Percentiles rank a stretch among this genome's conserved stretches.
These are phyloP conservation scores for Leccinum pellstonianum DNA, from an alignment of 768 basidiomycete species.

Conservation along the genomic window DNA sequence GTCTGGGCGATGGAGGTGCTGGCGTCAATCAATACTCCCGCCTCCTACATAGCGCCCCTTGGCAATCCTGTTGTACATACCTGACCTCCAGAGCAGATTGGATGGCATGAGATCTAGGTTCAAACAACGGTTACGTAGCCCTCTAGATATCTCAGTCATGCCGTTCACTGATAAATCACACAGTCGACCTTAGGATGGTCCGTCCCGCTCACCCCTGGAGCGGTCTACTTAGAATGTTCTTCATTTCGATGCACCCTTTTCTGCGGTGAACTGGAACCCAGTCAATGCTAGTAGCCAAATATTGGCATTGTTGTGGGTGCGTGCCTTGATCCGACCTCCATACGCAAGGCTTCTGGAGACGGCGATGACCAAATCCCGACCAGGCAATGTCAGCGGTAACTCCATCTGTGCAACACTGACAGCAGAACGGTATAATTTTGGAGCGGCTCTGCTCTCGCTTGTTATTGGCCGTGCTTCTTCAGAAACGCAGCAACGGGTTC, in stretches of 20 bases:
- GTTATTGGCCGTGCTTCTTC: background rate
- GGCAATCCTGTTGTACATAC: background rate
- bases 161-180: background rate
- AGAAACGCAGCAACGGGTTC: background rate
- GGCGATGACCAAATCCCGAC: background rate
- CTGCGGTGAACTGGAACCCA: background rate
- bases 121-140: background rate
- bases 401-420: background rate
- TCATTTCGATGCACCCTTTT: background rate
- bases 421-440: background rate
- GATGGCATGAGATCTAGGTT: background rate
- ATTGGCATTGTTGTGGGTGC: background rate
- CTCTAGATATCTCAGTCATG: background rate
- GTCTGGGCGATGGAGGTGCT: background rate
- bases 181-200: background rate
- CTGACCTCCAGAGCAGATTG: background rate
- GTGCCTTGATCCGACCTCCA: conserved; percentile 6
- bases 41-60: background rate
- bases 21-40: background rate
- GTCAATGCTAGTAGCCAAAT: no score
- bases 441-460: background rate
- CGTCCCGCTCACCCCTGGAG: background rate
- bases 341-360: background rate
- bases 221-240: background rate
- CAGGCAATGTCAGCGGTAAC: background rate